Base-by-base conservation (phyloP, 148 eudicot species). In the Polygonum aviculare region DNA sequence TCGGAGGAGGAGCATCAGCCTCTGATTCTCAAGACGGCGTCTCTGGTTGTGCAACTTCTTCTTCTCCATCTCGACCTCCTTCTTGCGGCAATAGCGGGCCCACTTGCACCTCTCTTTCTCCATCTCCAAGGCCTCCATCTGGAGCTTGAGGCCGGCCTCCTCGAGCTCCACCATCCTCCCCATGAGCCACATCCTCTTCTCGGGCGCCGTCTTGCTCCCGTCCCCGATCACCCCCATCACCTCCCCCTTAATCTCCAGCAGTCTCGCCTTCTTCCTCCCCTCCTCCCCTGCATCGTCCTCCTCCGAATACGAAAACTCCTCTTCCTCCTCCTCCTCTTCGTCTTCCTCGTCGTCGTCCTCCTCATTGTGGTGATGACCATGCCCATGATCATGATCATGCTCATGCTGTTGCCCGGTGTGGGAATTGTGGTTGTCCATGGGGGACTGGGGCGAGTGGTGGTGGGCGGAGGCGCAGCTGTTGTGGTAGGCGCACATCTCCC, bases 401-500 rank as follows among this genome's bases (percentile, higher is more conserved):
- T 26, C 31, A 26, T 26, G 31, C 1, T 26, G 31, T 0, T 26
- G 31, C 31, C 31, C 31, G 31, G 82, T 76, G 73, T 71, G 74
- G 5, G 50, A 7, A 40, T 71, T 60, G 77, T 3, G 82, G 69
- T 19, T 21, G 69, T 79, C 22, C 74, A 16, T 65, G 74, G 62
- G 81, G 77, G 18, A 67, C 55, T 8, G 75, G 69, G 38, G 45
- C 74, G 44, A 44, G 57, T 38, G 62, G 54, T 6, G 78, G 15
- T 60, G 69, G 14, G 39, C 74, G 8, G 74, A 83, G 48, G 79
- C 80, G 26, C 33, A 90, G 60, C 91, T 92, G 40, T 86, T 92
- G 78, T 94, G 97, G 79, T 94, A 94, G 63, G 96, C 97, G 79
- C 98, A 94, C 98, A 94, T 94, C 82, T 94, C 98, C 80, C 89